These are phyloP conservation scores for Microsporum canis DNA, from an alignment of 2,329 filamentous ascomycete species.

Conservation along the genomic window DNA sequence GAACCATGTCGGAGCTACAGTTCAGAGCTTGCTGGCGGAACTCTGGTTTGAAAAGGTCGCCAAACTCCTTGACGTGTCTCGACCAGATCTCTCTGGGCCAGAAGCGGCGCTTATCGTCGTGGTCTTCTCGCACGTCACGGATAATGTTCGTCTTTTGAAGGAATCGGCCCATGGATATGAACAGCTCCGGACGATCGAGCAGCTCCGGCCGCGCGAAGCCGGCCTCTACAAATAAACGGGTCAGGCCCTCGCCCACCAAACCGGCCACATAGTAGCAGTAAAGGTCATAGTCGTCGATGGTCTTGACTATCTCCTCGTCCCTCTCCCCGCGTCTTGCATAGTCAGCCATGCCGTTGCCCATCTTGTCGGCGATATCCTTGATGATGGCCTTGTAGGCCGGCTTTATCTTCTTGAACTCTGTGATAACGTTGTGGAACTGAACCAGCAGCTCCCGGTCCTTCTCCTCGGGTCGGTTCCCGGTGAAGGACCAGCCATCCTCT, in stretches of 20 bases:
- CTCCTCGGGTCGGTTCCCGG: conserved; percentile 75
- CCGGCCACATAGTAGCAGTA: conserved; percentile 99
- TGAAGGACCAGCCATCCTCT: conserved; percentile 81
- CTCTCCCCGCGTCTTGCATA: conserved; percentile 76
- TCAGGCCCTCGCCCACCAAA: conserved; percentile 88
- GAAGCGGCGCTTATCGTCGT: conserved; percentile 75
- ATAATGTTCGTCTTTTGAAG: conserved; percentile 99
- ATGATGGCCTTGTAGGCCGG: conserved; percentile 74
- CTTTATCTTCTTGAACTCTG: conserved; percentile 82
- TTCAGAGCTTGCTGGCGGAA: conserved; percentile 67
- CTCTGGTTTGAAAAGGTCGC: conserved; percentile 76
- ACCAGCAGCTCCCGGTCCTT: conserved; percentile 89
- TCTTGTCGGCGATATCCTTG: conserved; percentile 81
- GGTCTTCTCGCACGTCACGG: conserved; percentile 84
- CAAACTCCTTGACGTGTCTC: conserved; percentile 81
- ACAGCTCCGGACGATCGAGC: conserved; percentile 63
- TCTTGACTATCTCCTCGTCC: conserved; percentile 68
- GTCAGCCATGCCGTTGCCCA: conserved; percentile 98
- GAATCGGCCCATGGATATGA: conserved; percentile 95
- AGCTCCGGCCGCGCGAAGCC: conserved; percentile 78
- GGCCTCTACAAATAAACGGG: conserved; percentile 76
- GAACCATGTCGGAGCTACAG: conserved; percentile 86
- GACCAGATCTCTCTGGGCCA: conserved; percentile 97
- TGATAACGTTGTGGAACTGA: conserved; percentile 77
- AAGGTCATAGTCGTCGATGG: conserved; percentile 78